These are phyloP conservation scores for Populus alba DNA, from an alignment of 345 rosid genomes.

Conservation along the genomic window DNA sequence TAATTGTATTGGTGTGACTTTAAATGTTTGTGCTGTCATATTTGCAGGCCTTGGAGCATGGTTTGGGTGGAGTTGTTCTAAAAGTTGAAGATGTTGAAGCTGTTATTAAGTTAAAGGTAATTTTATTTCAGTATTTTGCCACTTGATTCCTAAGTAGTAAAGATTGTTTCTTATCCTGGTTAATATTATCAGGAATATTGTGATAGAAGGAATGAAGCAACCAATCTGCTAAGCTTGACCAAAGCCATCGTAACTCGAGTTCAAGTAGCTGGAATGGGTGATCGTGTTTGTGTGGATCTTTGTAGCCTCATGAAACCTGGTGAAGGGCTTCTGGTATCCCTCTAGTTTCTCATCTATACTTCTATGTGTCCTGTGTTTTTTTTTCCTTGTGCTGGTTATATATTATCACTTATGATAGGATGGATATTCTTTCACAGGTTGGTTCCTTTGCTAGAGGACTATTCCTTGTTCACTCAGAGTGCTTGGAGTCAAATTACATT, in stretches of 20 bases:
- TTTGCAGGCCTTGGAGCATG: constrained; percentile 75
- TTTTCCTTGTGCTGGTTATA: neutral
- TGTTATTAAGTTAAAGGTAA: constrained; percentile 70
- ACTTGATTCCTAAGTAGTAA: constrained; percentile 5
- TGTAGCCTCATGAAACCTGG: constrained; percentile 91
- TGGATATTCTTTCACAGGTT: constrained; percentile 39
- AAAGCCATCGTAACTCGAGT: constrained; percentile 60
- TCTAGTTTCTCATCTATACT: neutral
- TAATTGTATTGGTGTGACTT: neutral
- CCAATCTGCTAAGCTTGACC: constrained; percentile 49
- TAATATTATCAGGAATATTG: constrained; percentile 59
- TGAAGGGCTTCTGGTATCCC: constrained; percentile 84
- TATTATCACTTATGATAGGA: neutral
- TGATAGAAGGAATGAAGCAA: constrained; percentile 68
- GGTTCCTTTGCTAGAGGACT: constrained; percentile 94
- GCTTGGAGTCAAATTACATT: constrained; percentile 81
- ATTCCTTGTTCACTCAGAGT: constrained; percentile 85
- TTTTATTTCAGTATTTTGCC: constrained; percentile 3
- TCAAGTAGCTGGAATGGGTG: constrained; percentile 76
- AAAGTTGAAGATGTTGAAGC: constrained; percentile 55
- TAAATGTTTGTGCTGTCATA: neutral
- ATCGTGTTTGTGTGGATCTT: constrained; percentile 90
- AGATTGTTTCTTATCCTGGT: constrained; percentile 33
- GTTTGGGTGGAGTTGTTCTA: constrained; percentile 72
- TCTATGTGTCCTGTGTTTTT: neutral